Conservation (phyloP, 2,329 filamentous ascomycete species). For the Alternaria dauci region DNA sequence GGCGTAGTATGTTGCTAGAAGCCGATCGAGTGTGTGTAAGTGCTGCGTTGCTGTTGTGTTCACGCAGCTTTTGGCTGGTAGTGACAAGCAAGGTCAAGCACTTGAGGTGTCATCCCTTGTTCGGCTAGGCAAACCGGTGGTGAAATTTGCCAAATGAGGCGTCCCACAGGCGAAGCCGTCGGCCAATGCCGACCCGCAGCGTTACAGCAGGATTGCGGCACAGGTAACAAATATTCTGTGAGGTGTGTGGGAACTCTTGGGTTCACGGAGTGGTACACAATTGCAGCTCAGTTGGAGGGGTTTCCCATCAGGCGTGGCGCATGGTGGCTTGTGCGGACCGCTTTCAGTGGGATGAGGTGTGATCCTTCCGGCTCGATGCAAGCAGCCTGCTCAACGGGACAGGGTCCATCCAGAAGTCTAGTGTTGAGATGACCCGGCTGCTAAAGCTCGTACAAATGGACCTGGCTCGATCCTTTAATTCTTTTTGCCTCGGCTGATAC, state of each 20-base stretch:
- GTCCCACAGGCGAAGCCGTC: conserved; percentile 4
- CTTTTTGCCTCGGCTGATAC: neutral
- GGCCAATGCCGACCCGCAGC: conserved; percentile 9
- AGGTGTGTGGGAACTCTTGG: neutral
- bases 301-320: conserved; percentile 3
- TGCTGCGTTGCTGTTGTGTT: neutral
- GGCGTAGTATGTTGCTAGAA: neutral
- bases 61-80: neutral
- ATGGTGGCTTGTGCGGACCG: conserved; percentile 7
- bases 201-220: conserved; percentile 9
- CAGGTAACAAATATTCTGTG: neutral
- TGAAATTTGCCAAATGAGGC: conserved; percentile 10
- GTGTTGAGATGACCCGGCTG: conserved; percentile 2
- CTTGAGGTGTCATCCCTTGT: neutral
- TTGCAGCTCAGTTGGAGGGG: conserved; percentile 8
- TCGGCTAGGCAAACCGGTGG: conserved; percentile 9
- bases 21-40: neutral
- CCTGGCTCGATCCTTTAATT: conserved; percentile 1
- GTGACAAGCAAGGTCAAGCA: neutral
- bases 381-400: neutral
- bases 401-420: neutral
- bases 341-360: conserved; percentile 2
- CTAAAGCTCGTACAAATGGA: neutral
- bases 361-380: conserved; percentile 1
- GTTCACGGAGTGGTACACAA: conserved; percentile 2